Percentiles rank a stretch among this genome's conserved stretches.
These are phyloP conservation scores for Colletotrichum sp. DNA, from an alignment of 2,329 filamentous ascomycete species.

Conservation along the genomic window DNA sequence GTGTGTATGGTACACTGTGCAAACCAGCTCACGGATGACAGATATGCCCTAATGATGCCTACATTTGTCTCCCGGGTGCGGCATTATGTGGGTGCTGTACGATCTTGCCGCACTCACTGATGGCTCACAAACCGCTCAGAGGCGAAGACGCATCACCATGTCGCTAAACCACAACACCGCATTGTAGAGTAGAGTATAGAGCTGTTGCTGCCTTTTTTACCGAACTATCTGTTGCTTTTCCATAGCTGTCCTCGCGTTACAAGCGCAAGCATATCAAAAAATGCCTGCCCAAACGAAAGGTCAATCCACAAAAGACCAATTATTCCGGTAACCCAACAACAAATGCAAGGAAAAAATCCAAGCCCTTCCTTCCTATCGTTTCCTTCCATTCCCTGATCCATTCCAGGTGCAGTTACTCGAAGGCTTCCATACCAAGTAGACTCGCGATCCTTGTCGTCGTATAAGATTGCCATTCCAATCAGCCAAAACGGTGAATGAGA, in stretches of 20 bases:
- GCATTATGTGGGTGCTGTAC: background rate
- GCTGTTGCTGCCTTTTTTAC: background rate
- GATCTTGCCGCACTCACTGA: background rate
- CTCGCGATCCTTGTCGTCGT: background rate
- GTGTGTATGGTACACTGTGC: background rate
- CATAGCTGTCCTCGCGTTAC: background rate
- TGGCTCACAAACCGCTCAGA: background rate
- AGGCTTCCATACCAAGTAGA: background rate
- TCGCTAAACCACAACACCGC: background rate
- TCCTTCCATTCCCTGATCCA: background rate
- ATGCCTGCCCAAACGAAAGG: background rate
- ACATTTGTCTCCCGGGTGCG: background rate
- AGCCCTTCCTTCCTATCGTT: background rate
- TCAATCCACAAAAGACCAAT: background rate
- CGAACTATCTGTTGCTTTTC: background rate
- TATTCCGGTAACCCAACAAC: background rate
- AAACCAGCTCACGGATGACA: background rate
- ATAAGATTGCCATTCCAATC: background rate
- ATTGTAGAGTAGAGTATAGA: background rate
- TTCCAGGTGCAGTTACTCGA: background rate
- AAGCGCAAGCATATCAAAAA: background rate
- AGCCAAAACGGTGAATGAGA: background rate
- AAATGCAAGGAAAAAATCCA: background rate
- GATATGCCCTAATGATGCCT: background rate
- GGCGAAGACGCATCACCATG: background rate